These are phyloP conservation scores for Alopecurus myosuroides DNA, from an alignment of 176 grass and related monocot species.

Conservation along the genomic window DNA sequence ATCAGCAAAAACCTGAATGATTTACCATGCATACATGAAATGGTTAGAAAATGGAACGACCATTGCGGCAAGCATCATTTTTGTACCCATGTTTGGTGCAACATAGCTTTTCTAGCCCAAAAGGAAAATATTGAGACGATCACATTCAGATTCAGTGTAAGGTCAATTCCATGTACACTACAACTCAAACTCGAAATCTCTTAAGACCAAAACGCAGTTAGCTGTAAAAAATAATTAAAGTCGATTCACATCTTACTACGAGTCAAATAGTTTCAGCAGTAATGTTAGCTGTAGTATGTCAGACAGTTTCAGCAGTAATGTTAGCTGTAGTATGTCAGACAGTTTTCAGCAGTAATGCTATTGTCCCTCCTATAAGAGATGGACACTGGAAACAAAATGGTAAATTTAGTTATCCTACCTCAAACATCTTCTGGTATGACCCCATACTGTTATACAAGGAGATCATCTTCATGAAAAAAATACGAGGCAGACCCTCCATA, in stretches of 20 bases:
- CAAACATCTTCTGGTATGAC: constrained; percentile 86
- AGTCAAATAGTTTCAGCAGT: background rate
- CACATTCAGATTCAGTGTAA: background rate
- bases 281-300: background rate
- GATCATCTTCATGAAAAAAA: constrained; percentile 89
- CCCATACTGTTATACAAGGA: constrained; percentile 51
- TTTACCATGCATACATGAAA: background rate
- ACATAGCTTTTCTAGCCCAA: background rate
- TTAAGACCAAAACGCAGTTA: background rate
- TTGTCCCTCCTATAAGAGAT: background rate
- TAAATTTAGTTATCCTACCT: constrained; percentile 51
- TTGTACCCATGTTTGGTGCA: background rate
- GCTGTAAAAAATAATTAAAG: constrained; percentile 9
- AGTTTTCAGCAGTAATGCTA: background rate
- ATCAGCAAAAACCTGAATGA: constrained; percentile 79
- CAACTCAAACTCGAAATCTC: background rate
- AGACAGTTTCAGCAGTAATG: background rate
- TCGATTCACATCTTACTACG: background rate
- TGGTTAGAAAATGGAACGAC: background rate
- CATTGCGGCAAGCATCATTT: background rate
- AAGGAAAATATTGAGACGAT: background rate
- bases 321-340: background rate
- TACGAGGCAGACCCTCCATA: constrained; percentile 80
- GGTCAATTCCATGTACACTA: background rate
- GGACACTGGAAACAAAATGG: background rate